Conservation (phyloP, 106 monocot species). For the Allium cepa region DNA sequence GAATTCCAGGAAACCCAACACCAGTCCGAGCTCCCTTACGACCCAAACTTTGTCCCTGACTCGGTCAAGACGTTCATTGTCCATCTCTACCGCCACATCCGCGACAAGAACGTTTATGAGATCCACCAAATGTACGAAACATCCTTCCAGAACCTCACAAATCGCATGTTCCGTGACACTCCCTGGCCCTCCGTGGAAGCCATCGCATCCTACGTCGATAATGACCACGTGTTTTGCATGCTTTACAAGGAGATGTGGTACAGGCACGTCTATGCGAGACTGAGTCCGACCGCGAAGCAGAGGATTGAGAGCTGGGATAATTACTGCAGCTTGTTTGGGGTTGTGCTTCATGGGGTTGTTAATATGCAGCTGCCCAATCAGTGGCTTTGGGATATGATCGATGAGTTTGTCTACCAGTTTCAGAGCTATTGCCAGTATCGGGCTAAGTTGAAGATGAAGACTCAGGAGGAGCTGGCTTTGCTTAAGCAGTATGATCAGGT, state of each 20-base stretch:
- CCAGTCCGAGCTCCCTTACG: constrained; percentile 36
- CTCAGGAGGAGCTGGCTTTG: constrained; percentile 71
- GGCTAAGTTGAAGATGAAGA: constrained; percentile 81
- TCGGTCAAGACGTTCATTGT: constrained; percentile 94
- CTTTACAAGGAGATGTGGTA: constrained; percentile 97
- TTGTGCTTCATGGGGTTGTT: constrained; percentile 89
- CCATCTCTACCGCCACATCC: constrained; percentile 95
- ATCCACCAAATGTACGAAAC: constrained; percentile 99
- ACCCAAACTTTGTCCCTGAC: constrained; percentile 95
- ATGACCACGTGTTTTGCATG: constrained; percentile 95
- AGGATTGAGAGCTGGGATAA: constrained; percentile 96
- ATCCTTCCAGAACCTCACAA: constrained; percentile 71
- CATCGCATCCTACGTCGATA: constrained; percentile 86
- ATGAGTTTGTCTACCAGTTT: constrained; percentile 98
- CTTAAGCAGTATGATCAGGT: constrained; percentile 84
- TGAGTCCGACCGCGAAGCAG: constrained; percentile 45
- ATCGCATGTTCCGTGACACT: constrained; percentile 82
- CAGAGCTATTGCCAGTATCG: constrained; percentile 90
- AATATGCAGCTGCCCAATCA: constrained; percentile 99
- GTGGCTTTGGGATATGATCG: constrained; percentile 99
- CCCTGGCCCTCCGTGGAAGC: constrained; percentile 95
- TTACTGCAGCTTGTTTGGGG: constrained; percentile 90
- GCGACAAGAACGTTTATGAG: constrained; percentile 98
- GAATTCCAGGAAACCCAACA: constrained; percentile 39
- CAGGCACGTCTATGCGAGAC: constrained; percentile 64